These are phyloP conservation scores for Backusella tuberculispora DNA, from an alignment of 192 early-diverging fungal species.

Conservation along the genomic window DNA sequence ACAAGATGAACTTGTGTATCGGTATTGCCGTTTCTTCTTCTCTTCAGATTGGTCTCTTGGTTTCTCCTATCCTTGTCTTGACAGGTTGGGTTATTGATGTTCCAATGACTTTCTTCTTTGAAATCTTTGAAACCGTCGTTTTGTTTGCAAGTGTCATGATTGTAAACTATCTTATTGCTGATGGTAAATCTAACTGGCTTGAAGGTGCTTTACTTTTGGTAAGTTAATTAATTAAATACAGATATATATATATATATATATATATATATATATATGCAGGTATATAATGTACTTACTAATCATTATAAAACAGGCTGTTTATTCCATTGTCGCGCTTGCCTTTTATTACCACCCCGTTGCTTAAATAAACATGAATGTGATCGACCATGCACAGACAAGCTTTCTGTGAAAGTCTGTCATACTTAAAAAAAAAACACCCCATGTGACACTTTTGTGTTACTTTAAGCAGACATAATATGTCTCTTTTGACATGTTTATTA, in stretches of 20 bases:
- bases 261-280: not conserved
- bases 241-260: not conserved
- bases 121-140: conserved; percentile 78
- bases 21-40: conserved; percentile 51
- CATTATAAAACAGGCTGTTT: conserved; percentile 49
- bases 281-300: not conserved
- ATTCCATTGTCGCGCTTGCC: conserved; percentile 83
- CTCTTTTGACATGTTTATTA: not conserved
- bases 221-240: not conserved
- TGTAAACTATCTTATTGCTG: conserved; percentile 76
- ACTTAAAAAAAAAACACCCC: not conserved
- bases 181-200: conserved; percentile 92
- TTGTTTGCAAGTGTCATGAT: conserved; percentile 81
- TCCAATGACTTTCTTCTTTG: conserved; percentile 85
- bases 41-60: conserved; percentile 85
- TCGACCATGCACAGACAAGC: not conserved
- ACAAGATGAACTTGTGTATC: conserved; percentile 87
- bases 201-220: conserved; percentile 85
- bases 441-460: not conserved
- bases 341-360: conserved; percentile 72
- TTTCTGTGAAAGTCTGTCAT: not conserved
- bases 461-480: not conserved
- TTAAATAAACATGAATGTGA: not conserved
- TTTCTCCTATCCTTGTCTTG: conserved; percentile 70
- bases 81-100: conserved; percentile 86